Base-by-base conservation (phyloP, 1,139 yeast genomes). In the Candida anutae region DNA sequence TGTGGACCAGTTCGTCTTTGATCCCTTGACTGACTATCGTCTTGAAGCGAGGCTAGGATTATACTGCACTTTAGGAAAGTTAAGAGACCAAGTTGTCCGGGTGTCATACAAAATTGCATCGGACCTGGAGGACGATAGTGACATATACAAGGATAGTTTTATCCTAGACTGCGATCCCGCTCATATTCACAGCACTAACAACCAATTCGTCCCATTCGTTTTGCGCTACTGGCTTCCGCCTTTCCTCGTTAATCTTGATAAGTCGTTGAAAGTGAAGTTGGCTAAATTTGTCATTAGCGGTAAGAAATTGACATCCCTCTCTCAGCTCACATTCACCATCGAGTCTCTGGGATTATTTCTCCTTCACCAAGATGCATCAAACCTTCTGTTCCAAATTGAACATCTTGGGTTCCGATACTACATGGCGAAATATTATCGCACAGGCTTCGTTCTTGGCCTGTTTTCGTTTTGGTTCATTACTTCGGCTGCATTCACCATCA, bases 371-470 rank as follows among this genome's bases (percentile, higher is more conserved):
- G 38, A 36, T 18, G 16, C 30, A 3, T 32, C 37, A 6, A 36
- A 24, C 15, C 21, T 41, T 15, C 35, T 30, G 27, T 36, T 39
- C 24, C 33, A 27, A 18, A 27, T 31, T 8, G 36, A 33, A 18
- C 35, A 27, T 22, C 33, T 28, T 2, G 88, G 88, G 0, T 47
- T 79, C 27, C 53, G 83, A 21, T 75, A 67, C 46, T 68, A 74
- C 34, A 46, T 80, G 46, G 68, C 65, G 30, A 57, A 66, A 27
- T 70, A 74, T 45, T 69, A 67, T 31, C 43, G 55, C 11, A 30
- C 58, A 0, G 62, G 72, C 28, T 63, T 74, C 32, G n/a, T 69
- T 1, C 22, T 69, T 6, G 85, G 84, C 1, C 67, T 69, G 1
- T 32, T 48, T 0, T 18, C 61, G 1, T 67, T 77, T 37, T 77